These are phyloP conservation scores for Hymenoscyphus salicellus DNA, from an alignment of 2,329 filamentous ascomycete species.

Conservation along the genomic window DNA sequence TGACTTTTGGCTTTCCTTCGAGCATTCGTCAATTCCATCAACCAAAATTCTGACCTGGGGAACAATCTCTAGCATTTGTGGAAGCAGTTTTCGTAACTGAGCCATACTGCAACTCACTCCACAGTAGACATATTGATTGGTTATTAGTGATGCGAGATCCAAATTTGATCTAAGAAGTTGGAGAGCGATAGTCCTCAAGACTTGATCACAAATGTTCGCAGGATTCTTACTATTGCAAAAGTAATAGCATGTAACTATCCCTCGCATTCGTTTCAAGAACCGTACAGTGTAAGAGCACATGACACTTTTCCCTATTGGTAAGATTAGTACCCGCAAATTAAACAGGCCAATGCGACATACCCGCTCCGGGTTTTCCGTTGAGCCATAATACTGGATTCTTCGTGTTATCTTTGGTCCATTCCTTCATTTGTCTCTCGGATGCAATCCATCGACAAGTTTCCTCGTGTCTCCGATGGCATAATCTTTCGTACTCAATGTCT, in stretches of 20 bases:
- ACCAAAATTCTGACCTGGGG: conserved; percentile 11
- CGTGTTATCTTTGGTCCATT: conserved; percentile 15
- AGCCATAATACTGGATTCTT: conserved; percentile 16
- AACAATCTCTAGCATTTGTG: conserved; percentile 9
- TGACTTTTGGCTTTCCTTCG: conserved; percentile 13
- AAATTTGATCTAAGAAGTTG: conserved; percentile 15
- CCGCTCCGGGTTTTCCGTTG: conserved; percentile 22
- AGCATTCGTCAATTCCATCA: conserved; percentile 19
- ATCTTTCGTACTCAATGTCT: conserved; percentile 7
- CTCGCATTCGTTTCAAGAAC: conserved; percentile 3
- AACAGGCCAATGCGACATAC: conserved; percentile 1
- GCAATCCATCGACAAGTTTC: conserved; percentile 17
- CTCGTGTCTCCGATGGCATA: conserved; percentile 5
- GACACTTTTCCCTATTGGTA: conserved; percentile 17
- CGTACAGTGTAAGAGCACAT: conserved; percentile 19
- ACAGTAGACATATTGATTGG: conserved; percentile 16
- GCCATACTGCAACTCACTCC: conserved; percentile 14
- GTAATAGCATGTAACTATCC: conserved; percentile 13
- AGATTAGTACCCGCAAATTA: not conserved
- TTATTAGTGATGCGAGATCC: conserved; percentile 9
- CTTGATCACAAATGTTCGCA: conserved; percentile 10
- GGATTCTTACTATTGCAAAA: conserved; percentile 20
- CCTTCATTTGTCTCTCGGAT: conserved; percentile 6
- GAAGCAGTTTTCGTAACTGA: conserved; percentile 11
- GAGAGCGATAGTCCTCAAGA: conserved; percentile 12